These are phyloP conservation scores for Magnaporthiopsis incrustans DNA, from an alignment of 2,329 filamentous ascomycete genomes.

Conservation along the genomic window DNA sequence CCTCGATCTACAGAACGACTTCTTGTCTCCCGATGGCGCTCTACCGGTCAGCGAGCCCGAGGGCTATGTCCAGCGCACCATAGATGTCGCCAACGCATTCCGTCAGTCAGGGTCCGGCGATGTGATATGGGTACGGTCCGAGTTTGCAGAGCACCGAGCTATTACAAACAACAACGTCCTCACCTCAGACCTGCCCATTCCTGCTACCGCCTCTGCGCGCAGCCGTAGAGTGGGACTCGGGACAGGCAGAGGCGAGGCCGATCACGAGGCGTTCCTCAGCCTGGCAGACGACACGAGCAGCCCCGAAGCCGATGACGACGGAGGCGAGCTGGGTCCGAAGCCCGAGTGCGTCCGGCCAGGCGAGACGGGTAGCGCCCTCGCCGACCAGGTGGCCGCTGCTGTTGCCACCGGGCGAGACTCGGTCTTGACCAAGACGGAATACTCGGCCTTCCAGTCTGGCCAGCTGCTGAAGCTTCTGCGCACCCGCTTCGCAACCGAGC, in stretches of 20 bases:
- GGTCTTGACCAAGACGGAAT: constrained; percentile 62
- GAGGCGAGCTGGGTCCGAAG: constrained; percentile 24
- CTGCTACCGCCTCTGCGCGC: constrained; percentile 9
- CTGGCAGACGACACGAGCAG: neutral
- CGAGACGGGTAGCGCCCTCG: constrained; percentile 38
- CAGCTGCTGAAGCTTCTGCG: constrained; percentile 68
- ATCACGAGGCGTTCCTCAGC: constrained; percentile 30
- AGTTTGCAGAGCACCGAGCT: constrained; percentile 57
- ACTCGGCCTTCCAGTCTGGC: constrained; percentile 78
- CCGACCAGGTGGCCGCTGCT: constrained; percentile 30
- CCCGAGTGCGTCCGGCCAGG: constrained; percentile 35
- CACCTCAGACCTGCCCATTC: constrained; percentile 25
- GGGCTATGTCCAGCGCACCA: constrained; percentile 59
- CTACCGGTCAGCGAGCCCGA: constrained; percentile 56
- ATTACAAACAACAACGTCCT: constrained; percentile 46
- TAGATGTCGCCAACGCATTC: constrained; percentile 62
- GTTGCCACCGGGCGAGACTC: constrained; percentile 40
- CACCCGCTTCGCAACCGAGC: constrained; percentile 79
- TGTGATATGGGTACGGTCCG: constrained; percentile 78
- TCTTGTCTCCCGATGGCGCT: constrained; percentile 60
- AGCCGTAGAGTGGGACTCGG: constrained; percentile 11
- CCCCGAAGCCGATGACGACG: neutral
- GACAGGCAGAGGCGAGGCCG: constrained; percentile 13
- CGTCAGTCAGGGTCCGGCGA: constrained; percentile 59
- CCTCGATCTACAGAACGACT: constrained; percentile 87